These are phyloP conservation scores for Neoascochyta sp. DNA, from an alignment of 2,329 filamentous ascomycete species.

Conservation along the genomic window DNA sequence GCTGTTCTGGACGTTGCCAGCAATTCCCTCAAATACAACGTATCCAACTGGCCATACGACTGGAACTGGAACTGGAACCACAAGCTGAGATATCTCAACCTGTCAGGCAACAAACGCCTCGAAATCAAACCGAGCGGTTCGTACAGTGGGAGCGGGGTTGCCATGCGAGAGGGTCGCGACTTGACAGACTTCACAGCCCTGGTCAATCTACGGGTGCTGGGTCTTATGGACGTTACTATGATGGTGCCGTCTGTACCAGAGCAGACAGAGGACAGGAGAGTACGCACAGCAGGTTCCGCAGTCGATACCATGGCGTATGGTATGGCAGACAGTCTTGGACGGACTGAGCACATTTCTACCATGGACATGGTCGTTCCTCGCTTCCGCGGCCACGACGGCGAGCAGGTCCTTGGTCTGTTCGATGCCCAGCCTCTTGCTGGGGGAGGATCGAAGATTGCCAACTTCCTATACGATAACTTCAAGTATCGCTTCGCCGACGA, in stretches of 20 bases:
- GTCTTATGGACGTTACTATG: constrained; percentile 96
- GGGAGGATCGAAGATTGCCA: constrained; percentile 91
- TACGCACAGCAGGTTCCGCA: constrained; percentile 92
- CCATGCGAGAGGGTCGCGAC: constrained; percentile 57
- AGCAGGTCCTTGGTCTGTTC: constrained; percentile 90
- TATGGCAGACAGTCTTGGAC: constrained; percentile 93
- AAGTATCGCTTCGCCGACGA: constrained; percentile 79
- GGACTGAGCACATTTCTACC: constrained; percentile 90
- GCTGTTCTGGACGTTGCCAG: constrained; percentile 91
- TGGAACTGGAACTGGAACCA: constrained; percentile 99
- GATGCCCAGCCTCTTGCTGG: constrained; percentile 87
- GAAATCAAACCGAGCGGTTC: constrained; percentile 74
- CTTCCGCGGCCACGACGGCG: constrained; percentile 83
- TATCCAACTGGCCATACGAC: constrained; percentile 97
- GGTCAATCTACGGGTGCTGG: constrained; percentile 77
- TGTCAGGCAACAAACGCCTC: constrained; percentile 93
- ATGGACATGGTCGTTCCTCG: constrained; percentile 92
- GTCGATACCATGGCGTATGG: constrained; percentile 90
- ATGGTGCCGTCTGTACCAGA: constrained; percentile 92
- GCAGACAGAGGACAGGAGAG: constrained; percentile 89
- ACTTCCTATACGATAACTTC: constrained; percentile 95
- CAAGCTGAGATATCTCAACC: constrained; percentile 88
- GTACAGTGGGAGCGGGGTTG: constrained; percentile 48
- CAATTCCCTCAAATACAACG: constrained; percentile 96
- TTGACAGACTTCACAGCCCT: constrained; percentile 89